Evolutionary conservation across 495 filamentous ascomycete species (phyloP).

Genomic region (Penicillium longicatenatum): DNA sequence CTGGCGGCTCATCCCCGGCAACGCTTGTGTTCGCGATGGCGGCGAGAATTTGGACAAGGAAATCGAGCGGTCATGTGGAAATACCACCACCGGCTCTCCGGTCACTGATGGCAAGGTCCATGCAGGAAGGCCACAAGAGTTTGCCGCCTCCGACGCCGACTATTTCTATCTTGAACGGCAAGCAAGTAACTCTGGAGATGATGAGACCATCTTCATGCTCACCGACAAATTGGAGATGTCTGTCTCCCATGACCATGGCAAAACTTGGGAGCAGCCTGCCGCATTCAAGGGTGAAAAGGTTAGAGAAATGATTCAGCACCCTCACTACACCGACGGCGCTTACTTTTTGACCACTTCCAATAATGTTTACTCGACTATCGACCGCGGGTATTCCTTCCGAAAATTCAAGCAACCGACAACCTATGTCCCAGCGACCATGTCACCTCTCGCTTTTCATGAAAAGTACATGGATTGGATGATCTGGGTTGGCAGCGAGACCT

Average conservation of each 20-base stretch:
- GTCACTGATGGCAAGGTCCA: constrained; percentile 62
- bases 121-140: constrained; percentile 50
- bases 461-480: constrained; percentile 82
- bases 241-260: constrained; percentile 81
- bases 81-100: constrained; percentile 44
- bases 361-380: constrained; percentile 73
- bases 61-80: constrained; percentile 52
- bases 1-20: constrained; percentile 89
- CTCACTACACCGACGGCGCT: constrained; percentile 75
- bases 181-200: constrained; percentile 58
- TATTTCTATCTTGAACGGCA: constrained; percentile 86
- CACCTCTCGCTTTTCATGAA: constrained; percentile 76
- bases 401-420: constrained; percentile 61
- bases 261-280: constrained; percentile 66
- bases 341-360: constrained; percentile 76
- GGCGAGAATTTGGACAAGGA: constrained; percentile 47
- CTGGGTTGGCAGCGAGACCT: constrained; percentile 76
- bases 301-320: constrained; percentile 68
- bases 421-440: constrained; percentile 32
- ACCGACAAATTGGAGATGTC: constrained; percentile 65
- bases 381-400: constrained; percentile 69
- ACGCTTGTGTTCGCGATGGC: constrained; percentile 69
- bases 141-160: constrained; percentile 57
- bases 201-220: constrained; percentile 86
- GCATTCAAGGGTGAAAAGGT: constrained; percentile 63